These are phyloP conservation scores for Arctium minus DNA, from an alignment of 129 eudicot genomes.

Conservation along the genomic window DNA sequence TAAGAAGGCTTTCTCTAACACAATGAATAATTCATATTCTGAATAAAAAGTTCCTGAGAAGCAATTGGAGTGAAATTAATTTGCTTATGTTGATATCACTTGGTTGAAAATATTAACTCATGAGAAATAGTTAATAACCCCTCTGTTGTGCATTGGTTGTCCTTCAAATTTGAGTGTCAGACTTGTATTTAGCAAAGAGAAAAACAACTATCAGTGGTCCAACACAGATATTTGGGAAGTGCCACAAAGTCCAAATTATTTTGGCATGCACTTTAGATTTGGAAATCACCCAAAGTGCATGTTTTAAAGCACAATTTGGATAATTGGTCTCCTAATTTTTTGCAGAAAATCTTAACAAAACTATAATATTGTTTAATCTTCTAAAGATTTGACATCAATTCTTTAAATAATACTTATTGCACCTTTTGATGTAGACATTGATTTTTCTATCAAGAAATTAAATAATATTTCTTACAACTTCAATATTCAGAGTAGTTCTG, in stretches of 20 bases:
- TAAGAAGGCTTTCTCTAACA: neutral
- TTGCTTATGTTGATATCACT: neutral
- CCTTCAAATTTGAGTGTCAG: neutral
- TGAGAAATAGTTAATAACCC: neutral
- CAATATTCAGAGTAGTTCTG: constrained; percentile 5
- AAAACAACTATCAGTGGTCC: neutral
- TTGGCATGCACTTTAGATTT: neutral
- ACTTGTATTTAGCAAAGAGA: neutral
- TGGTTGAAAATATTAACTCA: too few relatives aligned
- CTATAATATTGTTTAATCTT: neutral
- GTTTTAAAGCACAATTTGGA: neutral
- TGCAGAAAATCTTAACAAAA: neutral
- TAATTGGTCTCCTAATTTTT: neutral
- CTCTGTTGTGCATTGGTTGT: neutral
- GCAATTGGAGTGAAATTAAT: neutral
- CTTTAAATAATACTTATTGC: neutral
- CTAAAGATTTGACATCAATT: neutral
- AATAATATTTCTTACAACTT: neutral
- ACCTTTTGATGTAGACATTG: neutral
- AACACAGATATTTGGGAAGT: neutral
- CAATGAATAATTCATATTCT: constrained; percentile 5
- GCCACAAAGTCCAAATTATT: neutral
- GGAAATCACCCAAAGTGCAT: neutral
- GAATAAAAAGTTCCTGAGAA: neutral
- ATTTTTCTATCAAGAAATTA: neutral